A percentile compares a stretch with the other conserved stretches of the same genome.
phyloP scores from a whole-genome alignment of 257 asterid species.

The Solanum tarijense region DNA sequence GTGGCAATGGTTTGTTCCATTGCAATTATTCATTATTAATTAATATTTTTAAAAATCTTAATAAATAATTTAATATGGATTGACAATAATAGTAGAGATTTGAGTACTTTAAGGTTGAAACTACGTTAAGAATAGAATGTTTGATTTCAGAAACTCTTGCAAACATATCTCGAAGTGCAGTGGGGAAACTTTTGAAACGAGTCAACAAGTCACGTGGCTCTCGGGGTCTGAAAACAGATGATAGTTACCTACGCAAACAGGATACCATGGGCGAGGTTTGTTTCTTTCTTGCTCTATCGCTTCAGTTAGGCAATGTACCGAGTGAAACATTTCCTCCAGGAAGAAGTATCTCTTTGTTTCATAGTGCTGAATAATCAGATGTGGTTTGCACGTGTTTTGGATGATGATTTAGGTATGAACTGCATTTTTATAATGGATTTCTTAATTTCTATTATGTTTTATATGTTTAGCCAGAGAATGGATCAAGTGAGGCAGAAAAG shows the following conservation, averaged over 20 bases:
- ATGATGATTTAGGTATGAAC: not conserved
- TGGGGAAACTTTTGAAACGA: slow-evolving; percentile 55
- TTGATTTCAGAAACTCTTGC: slow-evolving; percentile 55
- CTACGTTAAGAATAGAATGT: not conserved
- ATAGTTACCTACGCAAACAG: slow-evolving; percentile 34
- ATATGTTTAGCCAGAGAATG: slow-evolving; percentile 31
- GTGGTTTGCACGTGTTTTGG: not conserved
- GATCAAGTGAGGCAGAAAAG: slow-evolving; percentile 7
- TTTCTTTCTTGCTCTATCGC: not conserved
- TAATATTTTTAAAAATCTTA: not conserved
- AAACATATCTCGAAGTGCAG: slow-evolving; percentile 56
- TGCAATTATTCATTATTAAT: not conserved
- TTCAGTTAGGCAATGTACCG: not conserved
- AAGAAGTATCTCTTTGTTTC: not conserved
- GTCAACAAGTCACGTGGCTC: slow-evolving; percentile 25
- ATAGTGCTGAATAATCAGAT: not conserved
- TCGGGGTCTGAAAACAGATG: slow-evolving; percentile 41
- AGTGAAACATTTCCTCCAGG: not conserved
- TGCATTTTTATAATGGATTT: not conserved
- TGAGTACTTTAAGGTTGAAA: not conserved
- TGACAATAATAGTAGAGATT: not conserved
- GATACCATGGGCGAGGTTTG: slow-evolving; percentile 33
- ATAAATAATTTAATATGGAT: not conserved
- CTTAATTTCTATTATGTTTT: not conserved
- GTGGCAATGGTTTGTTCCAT: slow-evolving; percentile 42